Conservation (phyloP, 805 yeast genomes). For the Teunomyces panamensis region DNA sequence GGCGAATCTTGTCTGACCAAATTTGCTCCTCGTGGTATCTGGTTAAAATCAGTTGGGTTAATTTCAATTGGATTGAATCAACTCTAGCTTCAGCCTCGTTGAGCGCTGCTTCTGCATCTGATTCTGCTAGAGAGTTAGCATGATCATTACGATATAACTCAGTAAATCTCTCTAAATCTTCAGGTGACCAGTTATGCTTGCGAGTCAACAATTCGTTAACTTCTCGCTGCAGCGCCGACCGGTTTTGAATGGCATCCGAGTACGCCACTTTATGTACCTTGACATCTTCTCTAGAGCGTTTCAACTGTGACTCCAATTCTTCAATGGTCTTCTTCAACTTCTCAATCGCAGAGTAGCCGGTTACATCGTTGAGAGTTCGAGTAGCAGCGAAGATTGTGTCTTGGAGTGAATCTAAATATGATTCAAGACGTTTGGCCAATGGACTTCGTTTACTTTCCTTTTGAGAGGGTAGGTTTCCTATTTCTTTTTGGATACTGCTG, state of each 20-base stretch:
- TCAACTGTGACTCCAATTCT: constrained; percentile 49
- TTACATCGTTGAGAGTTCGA: constrained; percentile 77
- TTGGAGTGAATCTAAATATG: constrained; percentile 54
- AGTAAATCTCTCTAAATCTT: constrained; percentile 83
- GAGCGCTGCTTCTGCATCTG: constrained; percentile 45
- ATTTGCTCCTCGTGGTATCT: constrained; percentile 96
- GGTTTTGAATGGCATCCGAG: constrained; percentile 55
- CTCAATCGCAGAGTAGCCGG: constrained; percentile 86
- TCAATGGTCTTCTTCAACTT: constrained; percentile 62
- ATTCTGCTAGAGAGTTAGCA: constrained; percentile 59
- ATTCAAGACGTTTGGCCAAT: constrained; percentile 36
- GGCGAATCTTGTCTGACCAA: constrained; percentile 95
- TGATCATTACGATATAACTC: constrained; percentile 79
- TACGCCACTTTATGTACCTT: constrained; percentile 49
- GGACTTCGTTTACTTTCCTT: constrained; percentile 40
- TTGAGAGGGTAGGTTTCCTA: constrained; percentile 44
- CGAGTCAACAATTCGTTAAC: constrained; percentile 85
- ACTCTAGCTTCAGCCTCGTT: constrained; percentile 56
- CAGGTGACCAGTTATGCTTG: constrained; percentile 75
- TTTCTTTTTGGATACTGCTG: constrained; percentile 16
- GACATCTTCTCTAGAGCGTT: constrained; percentile 47
- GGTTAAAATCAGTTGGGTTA: constrained; percentile 75
- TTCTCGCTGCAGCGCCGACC: constrained; percentile 75
- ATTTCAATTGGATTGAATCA: constrained; percentile 64
- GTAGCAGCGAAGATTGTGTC: constrained; percentile 59